Conservation (phyloP, 202 grass and related monocot species). For the Setaria viridis region DNA sequence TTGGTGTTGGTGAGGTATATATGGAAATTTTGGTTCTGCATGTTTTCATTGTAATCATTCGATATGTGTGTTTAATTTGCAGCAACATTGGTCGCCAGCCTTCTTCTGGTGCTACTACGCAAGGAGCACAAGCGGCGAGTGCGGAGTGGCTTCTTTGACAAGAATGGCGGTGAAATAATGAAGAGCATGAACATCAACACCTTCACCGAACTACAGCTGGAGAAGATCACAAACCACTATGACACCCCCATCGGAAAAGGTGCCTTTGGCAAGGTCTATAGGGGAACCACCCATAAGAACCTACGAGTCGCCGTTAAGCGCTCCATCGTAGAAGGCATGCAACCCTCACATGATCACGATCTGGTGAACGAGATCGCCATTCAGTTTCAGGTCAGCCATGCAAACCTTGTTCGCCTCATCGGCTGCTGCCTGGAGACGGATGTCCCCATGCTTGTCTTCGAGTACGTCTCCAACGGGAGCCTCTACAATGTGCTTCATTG, state of each 20-base stretch:
- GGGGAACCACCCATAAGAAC: neutral
- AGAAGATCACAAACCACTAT: conserved; percentile 5
- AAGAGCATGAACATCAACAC: neutral
- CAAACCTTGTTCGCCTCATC: neutral
- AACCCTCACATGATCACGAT: no score
- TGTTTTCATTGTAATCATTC: no score
- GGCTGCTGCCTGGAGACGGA: conserved; percentile 25
- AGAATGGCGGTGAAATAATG: conserved; percentile 2
- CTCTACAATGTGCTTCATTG: neutral
- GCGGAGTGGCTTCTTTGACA: neutral
- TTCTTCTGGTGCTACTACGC: no score
- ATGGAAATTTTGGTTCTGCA: no score
- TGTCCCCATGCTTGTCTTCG: neutral
- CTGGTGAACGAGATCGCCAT: neutral
- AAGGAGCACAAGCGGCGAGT: no score
- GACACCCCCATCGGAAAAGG: neutral
- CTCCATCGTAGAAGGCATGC: neutral
- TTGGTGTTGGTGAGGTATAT: no score
- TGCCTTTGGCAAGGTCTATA: neutral
- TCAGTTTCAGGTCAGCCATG: neutral
- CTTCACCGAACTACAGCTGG: neutral
- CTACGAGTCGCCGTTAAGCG: neutral
- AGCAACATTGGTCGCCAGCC: no score
- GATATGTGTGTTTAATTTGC: no score
- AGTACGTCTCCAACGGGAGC: neutral